Percentiles rank a stretch among this genome's conserved stretches.
Conservation (phyloP, 371 early-diverging fungal species). For the Saksenaea vasiformis region DNA sequence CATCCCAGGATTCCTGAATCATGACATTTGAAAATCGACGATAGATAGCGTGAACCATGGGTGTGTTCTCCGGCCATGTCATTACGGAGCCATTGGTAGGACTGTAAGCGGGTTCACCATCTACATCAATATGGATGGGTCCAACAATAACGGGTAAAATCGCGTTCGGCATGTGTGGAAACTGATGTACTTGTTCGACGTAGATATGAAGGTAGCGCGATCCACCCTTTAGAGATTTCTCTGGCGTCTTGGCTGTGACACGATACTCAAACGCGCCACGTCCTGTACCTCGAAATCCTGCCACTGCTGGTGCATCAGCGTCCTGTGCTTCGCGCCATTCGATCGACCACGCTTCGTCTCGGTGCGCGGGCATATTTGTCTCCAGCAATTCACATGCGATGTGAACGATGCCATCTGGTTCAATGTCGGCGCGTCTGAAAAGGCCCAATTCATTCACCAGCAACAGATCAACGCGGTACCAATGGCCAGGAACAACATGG, state of each 20-base stretch:
- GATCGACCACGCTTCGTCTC: conserved; percentile 13
- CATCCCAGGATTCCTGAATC: conserved; percentile 60
- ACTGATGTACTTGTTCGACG: conserved; percentile 8
- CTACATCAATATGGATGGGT: conserved; percentile 29
- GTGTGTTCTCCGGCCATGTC: conserved; percentile 29
- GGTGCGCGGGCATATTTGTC: conserved; percentile 17
- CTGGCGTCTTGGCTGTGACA: conserved; percentile 19
- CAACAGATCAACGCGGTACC: conserved; percentile 47
- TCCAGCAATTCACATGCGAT: conserved; percentile 25
- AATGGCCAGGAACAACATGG: conserved; percentile 16
- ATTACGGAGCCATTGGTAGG: conserved; percentile 23
- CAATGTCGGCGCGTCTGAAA: conserved; percentile 42
- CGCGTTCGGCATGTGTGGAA: conserved; percentile 11
- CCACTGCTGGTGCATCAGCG: conserved; percentile 5
- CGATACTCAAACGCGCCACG: conserved; percentile 53
- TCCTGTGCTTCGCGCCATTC: conserved; percentile 4
- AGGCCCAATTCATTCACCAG: conserved; percentile 47
- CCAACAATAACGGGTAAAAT: conserved; percentile 52
- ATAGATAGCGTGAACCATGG: conserved; percentile 38
- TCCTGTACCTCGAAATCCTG: conserved; percentile 46
- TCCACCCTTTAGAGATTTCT: not conserved
- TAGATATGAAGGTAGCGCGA: conserved; percentile 22
- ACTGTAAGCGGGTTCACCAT: not conserved
- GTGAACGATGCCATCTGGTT: conserved; percentile 31
- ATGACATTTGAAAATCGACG: conserved; percentile 39